Evolutionary conservation across 2,329 filamentous ascomycete genomes (phyloP), one percentile per base, ranked within the genome.

Genomic region (Xylaria multiplex): DNA sequence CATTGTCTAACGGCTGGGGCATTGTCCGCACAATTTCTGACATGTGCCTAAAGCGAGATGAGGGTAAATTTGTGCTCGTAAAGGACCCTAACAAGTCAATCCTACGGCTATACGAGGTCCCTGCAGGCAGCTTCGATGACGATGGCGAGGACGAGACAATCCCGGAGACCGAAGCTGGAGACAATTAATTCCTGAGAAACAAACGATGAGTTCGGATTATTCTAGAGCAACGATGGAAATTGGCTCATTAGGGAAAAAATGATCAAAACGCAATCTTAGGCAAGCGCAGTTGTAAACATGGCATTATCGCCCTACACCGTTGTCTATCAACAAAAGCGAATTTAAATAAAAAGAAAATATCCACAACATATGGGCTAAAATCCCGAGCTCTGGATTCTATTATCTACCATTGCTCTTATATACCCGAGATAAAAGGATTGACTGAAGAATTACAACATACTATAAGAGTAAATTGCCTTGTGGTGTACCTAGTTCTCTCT

Each of bases 1-100:
- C 94, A 76, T 87, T 98, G 64, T 92, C 91, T 82, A 99, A 99
- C 82, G 96, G 96, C 70, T 99, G 96, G 96, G 96, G 96, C 80
- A 98, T 99, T 72, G 96, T 99, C 66, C 93, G 96, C 72, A 99
- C 96, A 57, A 97, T 99, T 77, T 93, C 93, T 74, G 96, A 99
- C 81, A 96, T 98, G 91, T 91, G 90, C 75, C 86, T 93, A 74
- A 88, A 90, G 80, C 88, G 90, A 80, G 85, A 89, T 53, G 91
- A 93, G 73, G 91, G 90, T 80, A 94, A 94, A 83, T 96, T 92
- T 74, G 90, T 96, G 53, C 85, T 91, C 22, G 88, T 91, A 77
- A 91, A 91, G 90, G 96, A 99, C 81, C 96, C 96, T 66, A 99
- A 99, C 86, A 98, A 97, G 90, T 88, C 91, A 65, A 93, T 97